Conservation (phyloP, 1,284 basidiomycete genomes). For the Cryptococcus neoformans region DNA sequence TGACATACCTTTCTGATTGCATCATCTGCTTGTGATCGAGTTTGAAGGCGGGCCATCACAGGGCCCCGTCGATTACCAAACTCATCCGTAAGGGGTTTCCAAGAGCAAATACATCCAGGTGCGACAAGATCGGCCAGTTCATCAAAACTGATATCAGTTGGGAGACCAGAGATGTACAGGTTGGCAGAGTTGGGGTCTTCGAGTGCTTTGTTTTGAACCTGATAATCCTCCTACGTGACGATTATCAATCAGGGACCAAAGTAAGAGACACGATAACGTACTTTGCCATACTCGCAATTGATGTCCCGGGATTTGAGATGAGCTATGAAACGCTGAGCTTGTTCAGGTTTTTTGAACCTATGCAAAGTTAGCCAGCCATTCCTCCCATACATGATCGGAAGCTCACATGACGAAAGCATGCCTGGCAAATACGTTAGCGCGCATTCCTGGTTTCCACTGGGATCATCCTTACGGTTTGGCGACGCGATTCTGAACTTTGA, state of each 20-base stretch:
- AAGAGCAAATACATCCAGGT: constrained; percentile 28
- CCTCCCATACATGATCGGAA: not conserved
- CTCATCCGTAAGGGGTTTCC: constrained; percentile 30
- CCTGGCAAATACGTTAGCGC: constrained; percentile 8
- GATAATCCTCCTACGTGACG: constrained; percentile 30
- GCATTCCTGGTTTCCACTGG: not conserved
- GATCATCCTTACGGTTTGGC: constrained; percentile 10
- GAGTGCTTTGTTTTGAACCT: constrained; percentile 33
- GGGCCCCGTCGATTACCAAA: constrained; percentile 32
- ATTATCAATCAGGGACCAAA: not conserved
- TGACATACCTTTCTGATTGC: constrained; percentile 29
- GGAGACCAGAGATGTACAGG: constrained; percentile 39
- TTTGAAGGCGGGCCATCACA: constrained; percentile 31
- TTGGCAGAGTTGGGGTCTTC: constrained; percentile 40
- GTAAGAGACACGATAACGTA: not conserved
- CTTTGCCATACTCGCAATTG: constrained; percentile 30
- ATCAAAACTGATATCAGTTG: constrained; percentile 20
- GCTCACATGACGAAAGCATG: constrained; percentile 35
- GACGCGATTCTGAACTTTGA: constrained; percentile 17
- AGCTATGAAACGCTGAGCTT: constrained; percentile 25
- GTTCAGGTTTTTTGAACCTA: constrained; percentile 26
- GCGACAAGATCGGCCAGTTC: constrained; percentile 24
- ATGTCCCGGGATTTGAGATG: constrained; percentile 15
- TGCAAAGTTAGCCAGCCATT: not conserved
- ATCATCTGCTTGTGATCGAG: constrained; percentile 34